Evolutionary conservation across 495 filamentous ascomycete species (phyloP).

Genomic region (Trichoderma erinaceum): DNA sequence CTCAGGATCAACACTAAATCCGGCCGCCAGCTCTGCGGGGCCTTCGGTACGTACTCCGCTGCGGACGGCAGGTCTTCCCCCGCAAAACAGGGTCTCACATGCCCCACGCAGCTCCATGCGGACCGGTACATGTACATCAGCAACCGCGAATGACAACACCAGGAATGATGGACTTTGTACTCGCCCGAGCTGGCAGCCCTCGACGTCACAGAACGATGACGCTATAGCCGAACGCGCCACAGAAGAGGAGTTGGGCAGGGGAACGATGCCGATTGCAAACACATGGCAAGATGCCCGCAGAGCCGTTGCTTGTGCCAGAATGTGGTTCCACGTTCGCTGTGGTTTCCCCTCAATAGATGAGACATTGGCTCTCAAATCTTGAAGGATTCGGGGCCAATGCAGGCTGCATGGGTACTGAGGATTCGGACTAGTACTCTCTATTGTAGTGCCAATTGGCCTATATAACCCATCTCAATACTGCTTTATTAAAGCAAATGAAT

Average conservation of each 20-base stretch:
- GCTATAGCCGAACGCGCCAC: neutral
- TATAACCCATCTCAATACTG: too few relatives aligned
- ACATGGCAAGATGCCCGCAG: too few relatives aligned
- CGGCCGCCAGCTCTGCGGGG: neutral
- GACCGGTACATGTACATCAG: neutral
- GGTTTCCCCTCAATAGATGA: too few relatives aligned
- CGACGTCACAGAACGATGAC: neutral
- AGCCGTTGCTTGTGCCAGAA: too few relatives aligned
- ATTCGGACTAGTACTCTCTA: too few relatives aligned
- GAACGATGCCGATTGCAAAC: neutral
- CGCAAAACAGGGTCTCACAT: neutral
- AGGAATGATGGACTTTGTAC: neutral
- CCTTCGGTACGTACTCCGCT: slow-evolving; percentile 1
- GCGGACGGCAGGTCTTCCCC: neutral
- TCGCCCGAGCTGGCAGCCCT: too few relatives aligned
- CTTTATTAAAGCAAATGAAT: too few relatives aligned
- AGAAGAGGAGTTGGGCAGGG: neutral
- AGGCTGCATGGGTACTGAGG: too few relatives aligned
- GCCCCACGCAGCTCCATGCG: neutral
- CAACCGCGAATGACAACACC: neutral
- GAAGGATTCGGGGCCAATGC: too few relatives aligned
- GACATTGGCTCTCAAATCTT: too few relatives aligned
- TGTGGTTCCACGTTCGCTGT: too few relatives aligned
- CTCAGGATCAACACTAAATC: slow-evolving; percentile 11
- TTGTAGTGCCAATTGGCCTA: too few relatives aligned